Base-by-base conservation (phyloP, 2,329 filamentous ascomycete genomes). In the Fusarium stilboides region DNA sequence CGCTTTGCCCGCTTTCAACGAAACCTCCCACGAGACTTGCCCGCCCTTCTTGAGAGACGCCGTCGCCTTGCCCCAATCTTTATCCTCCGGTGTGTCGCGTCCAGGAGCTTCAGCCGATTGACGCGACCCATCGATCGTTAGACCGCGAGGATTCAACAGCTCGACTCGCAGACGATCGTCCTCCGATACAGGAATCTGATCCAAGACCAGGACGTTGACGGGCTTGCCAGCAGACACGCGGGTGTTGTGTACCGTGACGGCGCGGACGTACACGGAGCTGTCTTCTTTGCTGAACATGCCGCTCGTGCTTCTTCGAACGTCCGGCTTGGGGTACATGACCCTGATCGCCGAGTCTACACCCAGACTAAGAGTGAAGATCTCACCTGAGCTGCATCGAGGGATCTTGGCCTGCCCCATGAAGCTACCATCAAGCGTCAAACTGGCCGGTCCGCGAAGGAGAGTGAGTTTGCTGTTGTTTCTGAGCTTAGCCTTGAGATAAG, bases 181-280 rank as follows among this genome's bases (percentile, higher is more conserved):
- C 74, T 90, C 84, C 22, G 84, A 87, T n/a, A 90, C 80, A 5
- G 88, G 89, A 3, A 90, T 80, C 76, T 91, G 88, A 65, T 91
- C 89, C 4, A 88, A 74, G 26, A 90, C 84, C 2, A 85, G 78
- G 3, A 91, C 40, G 2, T 81, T 81, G 15, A 86, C 80, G 0
- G 81, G 73, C 65, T 80, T 80, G 17, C 74, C 76, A 8, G 70
- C 63, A 17, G 70, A 62, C 8, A 79, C 79, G 12, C 81, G 79
- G 3, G 85, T 87, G 73, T 89, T 89, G 26, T 81, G 80, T 13
- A 90, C 74, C 5, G 80, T 83, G 28, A 88, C 71, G 28, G 75
- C 77, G 4, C 87, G 86, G 2, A 75, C 81, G 72, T 86, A 90
- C 3, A 84, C 75, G 24, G 81, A 82, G 65, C 79, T 84, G 63